Evolutionary conservation across 2,329 filamentous ascomycete genomes (phyloP).

Genomic region (Purpureocillium lavendulum): DNA sequence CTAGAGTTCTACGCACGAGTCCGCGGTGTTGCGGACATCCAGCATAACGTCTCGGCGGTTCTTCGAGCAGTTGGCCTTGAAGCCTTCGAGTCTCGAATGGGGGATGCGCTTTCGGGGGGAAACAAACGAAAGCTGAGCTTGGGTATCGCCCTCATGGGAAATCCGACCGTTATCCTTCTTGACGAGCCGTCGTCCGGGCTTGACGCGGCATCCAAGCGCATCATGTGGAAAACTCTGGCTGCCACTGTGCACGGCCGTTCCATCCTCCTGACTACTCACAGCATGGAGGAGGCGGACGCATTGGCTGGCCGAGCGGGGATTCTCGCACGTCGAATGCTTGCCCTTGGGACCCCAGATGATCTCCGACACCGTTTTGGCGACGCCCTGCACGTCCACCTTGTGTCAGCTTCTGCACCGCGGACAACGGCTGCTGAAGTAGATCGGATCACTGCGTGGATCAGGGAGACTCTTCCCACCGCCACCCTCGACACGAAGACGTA

Average conservation of each 20-base stretch:
- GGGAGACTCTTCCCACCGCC: slow-evolving; percentile 50
- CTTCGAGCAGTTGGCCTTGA: slow-evolving; percentile 72
- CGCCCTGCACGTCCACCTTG: slow-evolving; percentile 72
- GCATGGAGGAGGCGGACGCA: slow-evolving; percentile 91
- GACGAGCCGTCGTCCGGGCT: slow-evolving; percentile 86
- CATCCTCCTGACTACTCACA: slow-evolving; percentile 83
- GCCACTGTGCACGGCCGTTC: slow-evolving; percentile 69
- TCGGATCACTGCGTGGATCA: slow-evolving; percentile 58
- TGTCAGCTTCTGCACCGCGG: slow-evolving; percentile 65
- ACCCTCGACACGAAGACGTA: slow-evolving; percentile 65
- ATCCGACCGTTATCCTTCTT: slow-evolving; percentile 76
- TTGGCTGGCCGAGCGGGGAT: slow-evolving; percentile 79
- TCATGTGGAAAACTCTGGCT: slow-evolving; percentile 85
- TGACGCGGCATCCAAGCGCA: slow-evolving; percentile 81
- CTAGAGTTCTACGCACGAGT: slow-evolving; percentile 81
- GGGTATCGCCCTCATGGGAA: slow-evolving; percentile 87
- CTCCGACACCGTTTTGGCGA: slow-evolving; percentile 71
- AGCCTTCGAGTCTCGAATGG: slow-evolving; percentile 66
- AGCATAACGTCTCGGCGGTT: slow-evolving; percentile 70
- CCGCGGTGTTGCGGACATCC: slow-evolving; percentile 66
- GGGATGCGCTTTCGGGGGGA: slow-evolving; percentile 72
- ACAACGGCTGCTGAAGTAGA: slow-evolving; percentile 62
- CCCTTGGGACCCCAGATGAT: slow-evolving; percentile 66
- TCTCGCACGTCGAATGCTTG: slow-evolving; percentile 77
- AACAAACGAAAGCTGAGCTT: slow-evolving; percentile 91